Base-by-base conservation (phyloP, 2,329 filamentous ascomycete species). In the Bipolaris bicolor region DNA sequence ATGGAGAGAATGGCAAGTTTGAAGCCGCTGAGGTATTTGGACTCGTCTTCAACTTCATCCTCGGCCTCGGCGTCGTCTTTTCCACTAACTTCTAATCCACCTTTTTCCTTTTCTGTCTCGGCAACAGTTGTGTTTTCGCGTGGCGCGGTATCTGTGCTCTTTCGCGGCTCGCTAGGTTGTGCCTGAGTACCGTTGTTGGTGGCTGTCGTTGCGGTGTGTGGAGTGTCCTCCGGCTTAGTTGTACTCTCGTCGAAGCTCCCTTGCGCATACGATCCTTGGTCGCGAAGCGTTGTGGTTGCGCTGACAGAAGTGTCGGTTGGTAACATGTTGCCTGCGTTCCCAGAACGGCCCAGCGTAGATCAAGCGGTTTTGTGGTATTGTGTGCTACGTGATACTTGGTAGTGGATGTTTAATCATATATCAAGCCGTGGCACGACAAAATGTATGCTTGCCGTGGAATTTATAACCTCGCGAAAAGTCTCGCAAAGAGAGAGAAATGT, bases 1-100 rank as follows among this genome's bases (percentile, higher is more conserved):
- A 76, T 50, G 1, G 71, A 67, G 0, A 77, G 67, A 9, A 77
- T 70, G 26, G 61, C 60, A 7, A 78, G 67, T 52, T 74, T 71
- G 56, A 71, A 50, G 5, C 76, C 76, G 11, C 37, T 62, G 1
- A 76, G 64, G 51, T 77, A 77, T 46, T 71, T 71, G 1, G 73
- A 71, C 41, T 75, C 73, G 46, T 78, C 75, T 57, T 78, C 76
- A 15, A 31, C 20, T 33, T 67, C 57, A 13, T 40, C 22, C 9
- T 56, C 39, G 3, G 15, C 24, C 3, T 7, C 33, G 10, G 11
- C 34, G 1, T 47, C 18, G 11, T 48, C 49, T 20, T 56, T 54
- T 18, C 34, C 39, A 15, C 16, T 40, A 7, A 37, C 33, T 22
- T 41, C 22, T 22, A 26, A 26, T 18, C 37, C 36, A 15, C 7